Conservation (phyloP, 2,329 filamentous ascomycete species). For the Curvularia sp. region DNA sequence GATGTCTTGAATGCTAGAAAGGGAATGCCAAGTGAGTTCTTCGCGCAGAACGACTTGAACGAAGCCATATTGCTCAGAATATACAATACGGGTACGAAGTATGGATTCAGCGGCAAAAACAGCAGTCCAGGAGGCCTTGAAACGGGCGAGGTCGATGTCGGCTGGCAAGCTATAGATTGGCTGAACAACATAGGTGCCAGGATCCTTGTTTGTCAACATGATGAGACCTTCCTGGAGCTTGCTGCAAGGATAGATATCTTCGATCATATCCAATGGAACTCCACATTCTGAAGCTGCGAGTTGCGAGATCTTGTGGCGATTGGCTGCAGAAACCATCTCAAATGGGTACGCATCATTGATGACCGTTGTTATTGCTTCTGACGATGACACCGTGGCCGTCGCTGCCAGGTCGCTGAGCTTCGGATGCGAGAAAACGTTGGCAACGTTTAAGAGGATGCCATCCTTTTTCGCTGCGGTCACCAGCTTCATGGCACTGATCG, state of each 20-base stretch:
- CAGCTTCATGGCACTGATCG: constrained; percentile 56
- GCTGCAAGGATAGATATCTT: constrained; percentile 45
- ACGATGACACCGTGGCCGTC: constrained; percentile 29
- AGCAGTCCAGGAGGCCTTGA: constrained; percentile 56
- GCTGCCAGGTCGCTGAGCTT: constrained; percentile 54
- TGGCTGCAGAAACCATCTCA: constrained; percentile 30
- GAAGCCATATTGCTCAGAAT: constrained; percentile 41
- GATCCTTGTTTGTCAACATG: constrained; percentile 40
- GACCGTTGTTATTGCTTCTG: constrained; percentile 25
- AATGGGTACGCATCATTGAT: constrained; percentile 32
- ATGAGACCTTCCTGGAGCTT: constrained; percentile 44
- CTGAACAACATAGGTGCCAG: constrained; percentile 44
- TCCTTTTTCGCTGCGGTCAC: constrained; percentile 52
- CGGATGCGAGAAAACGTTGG: constrained; percentile 55
- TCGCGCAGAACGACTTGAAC: constrained; percentile 43
- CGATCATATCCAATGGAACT: constrained; percentile 32
- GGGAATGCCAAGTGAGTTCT: constrained; percentile 27
- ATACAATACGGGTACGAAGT: constrained; percentile 55
- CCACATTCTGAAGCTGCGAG: constrained; percentile 41
- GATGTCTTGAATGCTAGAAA: constrained; percentile 33
- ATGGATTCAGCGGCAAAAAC: constrained; percentile 55
- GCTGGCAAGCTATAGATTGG: constrained; percentile 51
- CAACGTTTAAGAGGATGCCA: constrained; percentile 52
- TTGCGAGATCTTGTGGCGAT: constrained; percentile 29
- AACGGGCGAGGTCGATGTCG: constrained; percentile 39